Conservation (phyloP, 2,329 filamentous ascomycete species). For the Aspergillus piperis region DNA sequence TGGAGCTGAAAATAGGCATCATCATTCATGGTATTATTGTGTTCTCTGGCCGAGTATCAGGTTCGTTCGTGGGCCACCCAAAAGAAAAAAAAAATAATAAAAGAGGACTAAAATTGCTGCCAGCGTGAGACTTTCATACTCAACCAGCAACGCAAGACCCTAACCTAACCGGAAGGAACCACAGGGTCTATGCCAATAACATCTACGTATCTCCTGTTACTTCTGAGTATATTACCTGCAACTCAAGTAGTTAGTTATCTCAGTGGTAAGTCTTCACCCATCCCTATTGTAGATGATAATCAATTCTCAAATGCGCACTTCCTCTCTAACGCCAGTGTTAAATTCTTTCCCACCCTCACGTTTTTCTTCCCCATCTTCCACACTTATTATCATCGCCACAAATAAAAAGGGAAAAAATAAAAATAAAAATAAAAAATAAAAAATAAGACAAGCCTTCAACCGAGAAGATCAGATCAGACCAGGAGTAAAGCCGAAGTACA, state of each 20-base stretch:
- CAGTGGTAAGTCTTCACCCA: no score
- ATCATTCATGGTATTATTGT: conserved; percentile 16
- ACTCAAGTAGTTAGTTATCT: no score
- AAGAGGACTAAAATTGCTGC: background rate
- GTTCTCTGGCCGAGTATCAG: background rate
- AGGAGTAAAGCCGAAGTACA: conserved; percentile 12
- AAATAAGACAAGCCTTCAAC: background rate
- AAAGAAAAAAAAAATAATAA: background rate
- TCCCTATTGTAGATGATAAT: no score
- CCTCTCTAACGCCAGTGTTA: no score
- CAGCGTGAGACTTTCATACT: background rate
- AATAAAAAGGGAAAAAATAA: background rate
- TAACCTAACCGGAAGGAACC: background rate
- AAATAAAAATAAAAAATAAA: background rate
- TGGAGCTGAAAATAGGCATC: conserved; percentile 22
- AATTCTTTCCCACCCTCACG: no score
- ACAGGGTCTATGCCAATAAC: background rate
- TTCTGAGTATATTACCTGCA: background rate
- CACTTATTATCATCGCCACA: background rate
- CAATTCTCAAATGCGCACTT: no score
- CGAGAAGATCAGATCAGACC: background rate
- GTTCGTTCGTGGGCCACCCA: background rate
- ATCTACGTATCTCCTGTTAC: no score
- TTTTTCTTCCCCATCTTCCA: no score
- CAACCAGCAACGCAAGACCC: background rate